Evolutionary conservation across 495 filamentous ascomycete species (phyloP), one percentile per base, ranked within the genome.

Genomic region (Terfezia boudieri): DNA sequence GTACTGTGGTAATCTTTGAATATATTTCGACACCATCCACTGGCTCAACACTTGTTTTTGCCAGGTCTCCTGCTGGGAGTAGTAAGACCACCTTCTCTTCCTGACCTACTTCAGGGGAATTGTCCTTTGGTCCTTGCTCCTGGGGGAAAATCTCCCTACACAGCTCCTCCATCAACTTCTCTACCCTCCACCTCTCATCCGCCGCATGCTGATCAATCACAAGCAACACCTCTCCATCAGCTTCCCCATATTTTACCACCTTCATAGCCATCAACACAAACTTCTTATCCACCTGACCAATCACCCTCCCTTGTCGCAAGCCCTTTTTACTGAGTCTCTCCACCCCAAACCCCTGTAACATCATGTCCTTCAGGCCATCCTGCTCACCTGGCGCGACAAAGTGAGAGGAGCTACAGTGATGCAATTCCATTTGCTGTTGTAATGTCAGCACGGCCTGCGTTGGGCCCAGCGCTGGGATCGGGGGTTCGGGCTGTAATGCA

Each of bases 191-290:
- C 17, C 90, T 74, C 67, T 98, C 90, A 67, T 92, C 86, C 1
- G 89, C 90, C 9, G 90, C 90, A 64, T 98, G 90, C 60, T 98
- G 90, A 64, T 98, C 90, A 49, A 98, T 75, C 9, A 95, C 71
- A 0, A 92, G 74, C 1, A 98, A 69, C 10, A 76, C 54, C 0
- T 69, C 49, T 2, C 20, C 48, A 11, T 20, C 26, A 3, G 12
- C 23, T 38, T 32, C 11, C 48, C 36, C 16, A 53, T 49, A 36
- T 49, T 17, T 60, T 53, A 10, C 51, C 20, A 22, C 57, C 10
- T 56, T 4, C 38, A 50, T 41, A 36, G 8, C 11, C 50, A 61
- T 26, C 50, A 37, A 8, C 48, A 98, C 85, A 63, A 88, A 98
- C 66, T 98, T 98, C 16, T 67, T 73, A 61, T 96, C 89, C 0